Evolutionary conservation across 768 basidiomycete genomes (phyloP).

Genomic region (Naematelia encephala): DNA sequence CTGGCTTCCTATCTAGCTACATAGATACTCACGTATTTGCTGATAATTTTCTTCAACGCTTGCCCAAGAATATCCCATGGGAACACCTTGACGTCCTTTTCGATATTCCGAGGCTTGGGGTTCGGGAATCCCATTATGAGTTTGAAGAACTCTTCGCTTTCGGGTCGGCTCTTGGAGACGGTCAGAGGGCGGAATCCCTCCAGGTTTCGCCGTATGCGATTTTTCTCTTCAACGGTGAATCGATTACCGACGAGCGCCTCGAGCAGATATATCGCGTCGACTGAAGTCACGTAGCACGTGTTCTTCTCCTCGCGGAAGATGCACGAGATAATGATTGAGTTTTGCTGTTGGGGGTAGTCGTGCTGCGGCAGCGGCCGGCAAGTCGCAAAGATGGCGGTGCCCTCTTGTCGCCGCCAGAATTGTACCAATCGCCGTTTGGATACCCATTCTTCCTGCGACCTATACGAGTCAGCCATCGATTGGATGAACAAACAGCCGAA

Average conservation of each 20-base stretch:
- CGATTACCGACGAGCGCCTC: constrained; percentile 71
- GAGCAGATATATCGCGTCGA: constrained; percentile 90
- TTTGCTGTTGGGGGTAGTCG: constrained; percentile 61
- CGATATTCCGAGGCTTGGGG: constrained; percentile 93
- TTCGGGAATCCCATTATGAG: constrained; percentile 93
- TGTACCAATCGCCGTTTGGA: constrained; percentile 79
- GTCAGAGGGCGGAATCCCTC: constrained; percentile 89
- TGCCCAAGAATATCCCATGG: constrained; percentile 53
- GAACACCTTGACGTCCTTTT: constrained; percentile 77
- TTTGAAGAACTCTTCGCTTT: constrained; percentile 83
- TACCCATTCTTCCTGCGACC: constrained; percentile 62
- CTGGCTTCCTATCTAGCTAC: too few relatives aligned
- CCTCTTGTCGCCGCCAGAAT: constrained; percentile 74
- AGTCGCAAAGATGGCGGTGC: constrained; percentile 69
- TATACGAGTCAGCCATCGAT: constrained; percentile 8
- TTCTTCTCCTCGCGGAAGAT: constrained; percentile 78
- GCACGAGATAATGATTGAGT: constrained; percentile 85
- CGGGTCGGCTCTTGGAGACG: constrained; percentile 77
- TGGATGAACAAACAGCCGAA: neutral
- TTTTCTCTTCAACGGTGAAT: constrained; percentile 94
- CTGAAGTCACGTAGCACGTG: constrained; percentile 84
- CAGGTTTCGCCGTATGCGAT: constrained; percentile 87
- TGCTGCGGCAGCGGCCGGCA: constrained; percentile 72
- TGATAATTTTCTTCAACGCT: constrained; percentile 54
- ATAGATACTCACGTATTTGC: constrained; percentile 53